Percentiles rank a stretch among this genome's conserved stretches.
phyloP scores from a whole-genome alignment of 2,329 filamentous ascomycete species.

The Dendrostoma leiphaemia region DNA sequence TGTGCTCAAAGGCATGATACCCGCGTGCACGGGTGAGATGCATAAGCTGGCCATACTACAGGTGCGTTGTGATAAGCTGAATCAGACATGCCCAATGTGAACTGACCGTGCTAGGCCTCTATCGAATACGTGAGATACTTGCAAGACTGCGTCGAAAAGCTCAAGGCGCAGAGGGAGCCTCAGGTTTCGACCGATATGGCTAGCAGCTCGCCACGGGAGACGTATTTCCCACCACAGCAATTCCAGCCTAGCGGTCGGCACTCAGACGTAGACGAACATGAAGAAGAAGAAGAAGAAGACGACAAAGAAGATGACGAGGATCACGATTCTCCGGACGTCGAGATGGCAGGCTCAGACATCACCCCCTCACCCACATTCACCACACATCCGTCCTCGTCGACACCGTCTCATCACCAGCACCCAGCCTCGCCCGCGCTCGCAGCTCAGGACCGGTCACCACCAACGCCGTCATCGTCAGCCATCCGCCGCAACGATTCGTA shows the following conservation, averaged over 20 bases:
- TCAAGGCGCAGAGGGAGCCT: slow-evolving; percentile 60
- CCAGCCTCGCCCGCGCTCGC: slow-evolving; percentile 38
- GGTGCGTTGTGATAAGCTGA: slow-evolving; percentile 48
- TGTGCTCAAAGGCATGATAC: slow-evolving; percentile 91
- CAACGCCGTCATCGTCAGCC: background rate
- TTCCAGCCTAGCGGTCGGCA: slow-evolving; percentile 22
- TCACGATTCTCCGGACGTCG: slow-evolving; percentile 47
- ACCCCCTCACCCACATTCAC: slow-evolving; percentile 47
- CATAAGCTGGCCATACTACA: slow-evolving; percentile 95
- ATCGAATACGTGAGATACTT: slow-evolving; percentile 96
- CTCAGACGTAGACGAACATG: slow-evolving; percentile 32
- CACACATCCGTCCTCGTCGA: slow-evolving; percentile 27
- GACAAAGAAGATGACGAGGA: slow-evolving; percentile 31
- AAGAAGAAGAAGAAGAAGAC: slow-evolving; percentile 25
- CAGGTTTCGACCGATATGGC: slow-evolving; percentile 30
- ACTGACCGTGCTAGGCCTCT: slow-evolving; percentile 62
- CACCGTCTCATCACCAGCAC: slow-evolving; percentile 43
- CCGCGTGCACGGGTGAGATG: slow-evolving; percentile 95
- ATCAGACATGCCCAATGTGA: background rate
- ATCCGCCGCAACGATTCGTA: slow-evolving; percentile 48
- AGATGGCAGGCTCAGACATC: slow-evolving; percentile 55
- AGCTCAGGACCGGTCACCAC: background rate
- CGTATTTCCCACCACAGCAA: slow-evolving; percentile 25
- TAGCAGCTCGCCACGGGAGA: slow-evolving; percentile 25
- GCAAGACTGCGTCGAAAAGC: slow-evolving; percentile 78